Conservation (phyloP, 192 early-diverging fungal genomes). For the Podila horticola region DNA sequence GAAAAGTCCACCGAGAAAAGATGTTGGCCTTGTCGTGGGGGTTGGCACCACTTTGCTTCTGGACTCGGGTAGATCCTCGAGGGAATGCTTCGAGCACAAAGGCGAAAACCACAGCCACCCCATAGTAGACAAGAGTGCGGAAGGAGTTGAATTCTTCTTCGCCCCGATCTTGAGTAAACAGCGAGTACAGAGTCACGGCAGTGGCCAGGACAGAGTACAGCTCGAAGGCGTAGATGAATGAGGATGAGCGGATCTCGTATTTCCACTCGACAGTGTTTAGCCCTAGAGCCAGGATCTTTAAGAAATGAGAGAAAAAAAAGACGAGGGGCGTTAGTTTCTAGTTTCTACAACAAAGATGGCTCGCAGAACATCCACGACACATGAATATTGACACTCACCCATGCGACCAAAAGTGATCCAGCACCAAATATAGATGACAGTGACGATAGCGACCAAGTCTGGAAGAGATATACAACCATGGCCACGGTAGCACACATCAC, state of each 20-base stretch:
- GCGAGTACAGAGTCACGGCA: slow-evolving; percentile 5
- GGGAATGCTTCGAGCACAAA: slow-evolving; percentile 34
- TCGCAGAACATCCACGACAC: slow-evolving; percentile 9
- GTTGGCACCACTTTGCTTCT: slow-evolving; percentile 18
- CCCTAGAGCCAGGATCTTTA: no score
- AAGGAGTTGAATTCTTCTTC: not conserved
- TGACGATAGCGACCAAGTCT: not conserved
- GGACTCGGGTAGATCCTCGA: slow-evolving; percentile 12
- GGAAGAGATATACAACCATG: not conserved
- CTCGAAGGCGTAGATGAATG: slow-evolving; percentile 12
- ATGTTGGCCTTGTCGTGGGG: slow-evolving; percentile 39
- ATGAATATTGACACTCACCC: slow-evolving; percentile 5
- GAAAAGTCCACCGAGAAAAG: slow-evolving; percentile 28
- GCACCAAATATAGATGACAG: slow-evolving; percentile 8
- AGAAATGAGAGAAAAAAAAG: no score
- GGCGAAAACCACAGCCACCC: slow-evolving; percentile 9
- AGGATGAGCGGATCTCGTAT: slow-evolving; percentile 31
- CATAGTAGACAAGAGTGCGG: slow-evolving; percentile 7
- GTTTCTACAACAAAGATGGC: no score
- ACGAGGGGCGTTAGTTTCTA: no score
- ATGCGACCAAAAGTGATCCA: slow-evolving; percentile 6
- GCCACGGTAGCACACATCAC: not conserved
- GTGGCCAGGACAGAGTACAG: slow-evolving; percentile 12
- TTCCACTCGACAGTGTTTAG: slow-evolving; percentile 16
- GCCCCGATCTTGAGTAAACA: not conserved